These are phyloP conservation scores for Lignosus rhinocerotis DNA, from an alignment of 1,284 basidiomycete species.

Conservation along the genomic window DNA sequence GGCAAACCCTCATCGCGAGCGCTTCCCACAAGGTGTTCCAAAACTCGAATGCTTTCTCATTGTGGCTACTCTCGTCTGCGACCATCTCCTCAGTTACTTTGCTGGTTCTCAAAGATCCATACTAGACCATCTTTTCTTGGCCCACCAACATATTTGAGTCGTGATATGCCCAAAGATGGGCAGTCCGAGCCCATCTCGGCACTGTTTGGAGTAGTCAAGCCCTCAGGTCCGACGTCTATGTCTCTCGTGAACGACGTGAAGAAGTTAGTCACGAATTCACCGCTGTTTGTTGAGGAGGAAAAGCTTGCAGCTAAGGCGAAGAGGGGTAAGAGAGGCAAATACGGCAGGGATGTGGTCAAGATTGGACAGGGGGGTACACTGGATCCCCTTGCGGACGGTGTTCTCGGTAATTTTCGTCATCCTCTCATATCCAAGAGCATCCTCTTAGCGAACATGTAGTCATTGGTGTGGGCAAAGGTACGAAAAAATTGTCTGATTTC, in stretches of 20 bases:
- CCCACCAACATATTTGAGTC: neutral
- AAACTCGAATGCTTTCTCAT: too few species aligned
- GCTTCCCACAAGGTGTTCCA: too few species aligned
- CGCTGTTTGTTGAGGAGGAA: constrained; percentile 71
- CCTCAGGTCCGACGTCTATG: constrained; percentile 91
- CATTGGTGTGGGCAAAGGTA: constrained; percentile 88
- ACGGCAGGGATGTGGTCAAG: constrained; percentile 57
- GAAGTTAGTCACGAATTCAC: constrained; percentile 74
- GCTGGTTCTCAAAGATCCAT: constrained; percentile 1
- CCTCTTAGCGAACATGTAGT: constrained; percentile 49
- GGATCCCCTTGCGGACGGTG: constrained; percentile 96
- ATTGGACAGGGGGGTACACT: constrained; percentile 94
- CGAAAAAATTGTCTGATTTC: constrained; percentile 86
- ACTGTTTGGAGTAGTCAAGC: constrained; percentile 84
- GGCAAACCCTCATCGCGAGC: too few species aligned
- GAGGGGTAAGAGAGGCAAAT: constrained; percentile 39
- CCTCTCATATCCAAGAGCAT: too few species aligned
- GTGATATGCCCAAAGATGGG: constrained; percentile 64
- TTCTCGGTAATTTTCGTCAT: constrained; percentile 56
- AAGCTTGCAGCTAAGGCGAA: constrained; percentile 49
- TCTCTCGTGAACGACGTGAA: constrained; percentile 87
- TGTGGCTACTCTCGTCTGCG: neutral
- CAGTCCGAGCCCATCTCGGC: constrained; percentile 69
- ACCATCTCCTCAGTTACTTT: neutral
- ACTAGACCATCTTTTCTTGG: neutral